phyloP scores from a whole-genome alignment of 2,329 filamentous ascomycete species.

The Huntiella decipiens region DNA sequence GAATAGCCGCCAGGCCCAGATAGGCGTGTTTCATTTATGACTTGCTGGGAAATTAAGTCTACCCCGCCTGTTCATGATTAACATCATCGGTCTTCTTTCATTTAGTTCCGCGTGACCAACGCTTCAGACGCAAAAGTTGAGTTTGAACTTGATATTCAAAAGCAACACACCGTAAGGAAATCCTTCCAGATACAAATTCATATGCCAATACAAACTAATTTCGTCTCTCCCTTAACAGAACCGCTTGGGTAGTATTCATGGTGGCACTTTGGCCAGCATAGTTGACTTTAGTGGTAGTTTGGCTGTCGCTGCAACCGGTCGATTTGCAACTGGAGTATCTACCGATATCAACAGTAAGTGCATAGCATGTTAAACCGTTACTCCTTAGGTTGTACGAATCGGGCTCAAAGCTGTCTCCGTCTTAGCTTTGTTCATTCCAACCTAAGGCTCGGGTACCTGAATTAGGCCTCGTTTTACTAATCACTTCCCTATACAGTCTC shows the following conservation, averaged over 20 bases:
- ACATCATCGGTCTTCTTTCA: not conserved
- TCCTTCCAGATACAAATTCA: not conserved
- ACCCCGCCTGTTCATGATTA: not conserved
- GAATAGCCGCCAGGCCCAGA: too few species aligned
- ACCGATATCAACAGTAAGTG: conserved; percentile 41
- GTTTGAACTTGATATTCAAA: conserved; percentile 57
- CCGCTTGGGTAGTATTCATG: conserved; percentile 56
- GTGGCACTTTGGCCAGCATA: conserved; percentile 61
- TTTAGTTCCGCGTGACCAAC: conserved; percentile 45
- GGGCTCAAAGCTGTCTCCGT: not conserved
- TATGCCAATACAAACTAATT: not conserved
- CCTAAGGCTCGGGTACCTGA: not conserved
- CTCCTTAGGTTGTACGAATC: too few species aligned
- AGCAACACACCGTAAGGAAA: conserved; percentile 50
- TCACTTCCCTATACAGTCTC: conserved; percentile 27
- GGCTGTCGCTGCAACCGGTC: conserved; percentile 43
- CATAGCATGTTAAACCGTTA: too few species aligned
- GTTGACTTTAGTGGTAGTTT: conserved; percentile 47
- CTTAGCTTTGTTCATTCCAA: not conserved
- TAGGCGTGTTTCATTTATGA: too few species aligned
- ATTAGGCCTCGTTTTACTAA: not conserved
- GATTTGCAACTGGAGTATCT: conserved; percentile 44
- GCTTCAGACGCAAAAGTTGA: conserved; percentile 49
- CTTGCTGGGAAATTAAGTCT: too few species aligned
- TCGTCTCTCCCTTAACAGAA: conserved; percentile 31